Evolutionary conservation across 148 eudicot species (phyloP), one percentile per base, ranked within the genome.

Genomic region (Vaccinium myrtillus): DNA sequence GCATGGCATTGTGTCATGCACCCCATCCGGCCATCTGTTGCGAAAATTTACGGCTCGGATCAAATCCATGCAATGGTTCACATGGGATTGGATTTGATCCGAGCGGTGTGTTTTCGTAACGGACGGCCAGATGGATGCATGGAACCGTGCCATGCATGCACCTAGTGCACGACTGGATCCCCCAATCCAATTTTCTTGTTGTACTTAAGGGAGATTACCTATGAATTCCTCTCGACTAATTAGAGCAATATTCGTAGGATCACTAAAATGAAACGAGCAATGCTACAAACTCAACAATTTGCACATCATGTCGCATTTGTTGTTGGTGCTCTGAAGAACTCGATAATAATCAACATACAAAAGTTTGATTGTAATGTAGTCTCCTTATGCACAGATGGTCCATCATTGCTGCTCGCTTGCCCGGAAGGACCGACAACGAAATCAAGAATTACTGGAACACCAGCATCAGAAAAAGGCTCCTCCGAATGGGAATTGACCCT

Each of bases 371-470:
- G 15, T 67, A 23, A 67, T 2, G 46, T 11, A 36, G 39, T 76
- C 19, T 32, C 13, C n/a, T 77, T 77, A 10, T n/a, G 19, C 3
- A 27, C n/a, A 97, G 99, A 90, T 97, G 99, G 99, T 97, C 99
- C 11, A 89, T 93, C 10, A 97, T 97, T 82, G 99, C 99, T 71
- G 92, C 96, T 79, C 94, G 95, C 5, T 92, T 97, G 81, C 99
- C 99, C 0, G 98, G 99, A 81, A 92, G 98, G 59, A 97, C 99
- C 0, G 99, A 97, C 51, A 97, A 97, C 8, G 99, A 97, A 74
- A 95, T 97, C 83, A 97, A 97, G 87, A 97, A 97, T 84, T 94
- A 93, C 50, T 97, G 99, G 99, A 97, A 97, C 91, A 97, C 98
- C 4, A 97, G 92, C 86, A 95, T 97, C 46, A 61, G 99, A 6